Evolutionary conservation across 2,329 filamentous ascomycete genomes (phyloP).

Genomic region (Paecilomyces sp.): DNA sequence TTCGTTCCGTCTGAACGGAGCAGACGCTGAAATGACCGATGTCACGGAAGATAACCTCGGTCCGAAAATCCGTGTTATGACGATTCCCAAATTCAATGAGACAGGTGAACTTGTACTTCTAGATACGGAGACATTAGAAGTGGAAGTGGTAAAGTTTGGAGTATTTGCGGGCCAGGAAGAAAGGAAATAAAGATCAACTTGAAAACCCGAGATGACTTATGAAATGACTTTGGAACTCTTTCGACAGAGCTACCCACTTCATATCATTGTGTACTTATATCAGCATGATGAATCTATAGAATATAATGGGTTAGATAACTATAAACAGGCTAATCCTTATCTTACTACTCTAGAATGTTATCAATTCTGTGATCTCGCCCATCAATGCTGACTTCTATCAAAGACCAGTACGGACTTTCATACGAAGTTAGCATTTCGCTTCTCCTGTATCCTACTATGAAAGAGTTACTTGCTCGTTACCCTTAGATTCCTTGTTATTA

Average conservation of each 20-base stretch:
- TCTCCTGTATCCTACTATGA: no score
- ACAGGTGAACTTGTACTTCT: slow-evolving; percentile 75
- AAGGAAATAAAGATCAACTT: slow-evolving; percentile 17
- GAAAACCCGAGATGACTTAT: not conserved
- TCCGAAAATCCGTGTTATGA: slow-evolving; percentile 69
- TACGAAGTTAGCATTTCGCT: not conserved
- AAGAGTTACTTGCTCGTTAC: no score
- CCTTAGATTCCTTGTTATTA: no score
- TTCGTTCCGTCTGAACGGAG: slow-evolving; percentile 22
- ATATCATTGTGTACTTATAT: not conserved
- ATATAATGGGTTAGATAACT: not conserved
- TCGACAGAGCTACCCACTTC: not conserved
- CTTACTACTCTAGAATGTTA: not conserved
- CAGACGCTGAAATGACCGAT: slow-evolving; percentile 27
- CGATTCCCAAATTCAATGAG: slow-evolving; percentile 72
- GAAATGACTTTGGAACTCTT: not conserved
- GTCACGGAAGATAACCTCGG: slow-evolving; percentile 45
- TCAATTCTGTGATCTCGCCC: not conserved
- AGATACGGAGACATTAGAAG: slow-evolving; percentile 77
- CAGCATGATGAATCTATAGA: not conserved
- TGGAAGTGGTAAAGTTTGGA: slow-evolving; percentile 59
- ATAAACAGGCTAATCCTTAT: not conserved
- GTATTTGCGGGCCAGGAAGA: slow-evolving; percentile 30
- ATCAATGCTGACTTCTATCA: not conserved
- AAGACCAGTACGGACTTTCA: not conserved